A percentile compares a stretch with the other conserved stretches of the same genome.
Evolutionary conservation across 2,329 filamentous ascomycete genomes (phyloP).

Genomic region (Rutstroemia sp.): DNA sequence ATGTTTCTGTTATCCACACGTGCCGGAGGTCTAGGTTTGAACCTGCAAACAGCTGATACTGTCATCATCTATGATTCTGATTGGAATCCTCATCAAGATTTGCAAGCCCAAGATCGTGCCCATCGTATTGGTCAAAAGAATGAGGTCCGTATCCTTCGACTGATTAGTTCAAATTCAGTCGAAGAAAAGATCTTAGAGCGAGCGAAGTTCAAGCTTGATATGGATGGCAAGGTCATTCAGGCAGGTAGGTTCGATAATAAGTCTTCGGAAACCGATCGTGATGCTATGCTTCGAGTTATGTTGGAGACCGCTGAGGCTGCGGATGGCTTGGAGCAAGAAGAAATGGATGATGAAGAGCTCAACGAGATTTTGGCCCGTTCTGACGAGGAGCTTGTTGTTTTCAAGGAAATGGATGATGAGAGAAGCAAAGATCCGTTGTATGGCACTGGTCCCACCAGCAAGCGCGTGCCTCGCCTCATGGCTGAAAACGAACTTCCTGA

Average conservation of each 20-base stretch:
- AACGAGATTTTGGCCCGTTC: conserved; percentile 89
- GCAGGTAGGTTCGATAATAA: conserved; percentile 99
- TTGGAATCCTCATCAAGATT: conserved; percentile 99
- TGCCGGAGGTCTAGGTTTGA: conserved; percentile 94
- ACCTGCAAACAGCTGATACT: conserved; percentile 94
- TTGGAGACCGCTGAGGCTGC: conserved; percentile 74
- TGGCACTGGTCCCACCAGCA: conserved; percentile 56
- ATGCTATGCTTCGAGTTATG: conserved; percentile 90
- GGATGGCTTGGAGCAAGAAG: conserved; percentile 70
- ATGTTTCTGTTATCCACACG: conserved; percentile 98
- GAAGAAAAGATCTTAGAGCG: conserved; percentile 98
- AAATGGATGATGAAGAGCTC: conserved; percentile 97
- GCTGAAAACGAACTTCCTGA: conserved; percentile 83
- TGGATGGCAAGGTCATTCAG: conserved; percentile 99
- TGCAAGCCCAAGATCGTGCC: conserved; percentile 98
- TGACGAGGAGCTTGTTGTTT: conserved; percentile 68
- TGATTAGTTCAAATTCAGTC: conserved; percentile 94
- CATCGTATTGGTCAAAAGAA: conserved; percentile 99
- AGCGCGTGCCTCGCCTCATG: conserved; percentile 71
- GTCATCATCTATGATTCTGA: conserved; percentile 99
- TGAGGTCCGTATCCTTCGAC: conserved; percentile 88
- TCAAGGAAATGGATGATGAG: conserved; percentile 78
- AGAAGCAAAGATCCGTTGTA: conserved; percentile 61
- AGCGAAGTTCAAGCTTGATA: conserved; percentile 95
- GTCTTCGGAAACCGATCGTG: conserved; percentile 95